Evolutionary conservation across 192 early-diverging fungal genomes (phyloP), one percentile per base, ranked within the genome.

Genomic region (Geranomyces variabilis): DNA sequence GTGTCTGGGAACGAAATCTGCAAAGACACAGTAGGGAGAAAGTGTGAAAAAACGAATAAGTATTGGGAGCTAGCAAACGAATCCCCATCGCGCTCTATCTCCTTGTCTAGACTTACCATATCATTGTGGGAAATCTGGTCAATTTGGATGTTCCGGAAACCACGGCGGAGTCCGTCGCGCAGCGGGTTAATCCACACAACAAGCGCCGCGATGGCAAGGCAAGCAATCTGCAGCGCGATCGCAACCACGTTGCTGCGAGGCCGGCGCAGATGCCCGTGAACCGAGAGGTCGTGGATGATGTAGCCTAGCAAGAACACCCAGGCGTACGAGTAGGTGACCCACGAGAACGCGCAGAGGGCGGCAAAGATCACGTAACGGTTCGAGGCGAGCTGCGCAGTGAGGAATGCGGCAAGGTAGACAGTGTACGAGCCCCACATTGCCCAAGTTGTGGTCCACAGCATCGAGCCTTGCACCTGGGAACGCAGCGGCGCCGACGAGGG

Each of bases 261-360:
- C n/a, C 63, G 63, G 21, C n/a, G 41, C 4, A 64, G 28, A 21
- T 64, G 63, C 1, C 41, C 63, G 43, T 64, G 63, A 4, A 45
- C 63, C n/a, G 33, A 3, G 12, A 64, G n/a, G 44, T 64, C 63
- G 63, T 45, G 43, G n/a, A 64, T 41, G 41, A 64, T n/a, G 43
- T 64, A 64, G 3, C 63, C 63, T 6, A 64, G 63, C 15, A 64
- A n/a, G 63, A 64, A 64, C 34, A 64, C 63, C 63, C 63, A 64
- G 9, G 15, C 41, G 14, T 19, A 64, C 3, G 41, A 45, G 43
- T 45, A 64, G 19, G 63, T 64, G 34, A 46, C 63, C 63, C 63
- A 64, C 5, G 63, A 64, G 63, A 64, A 64, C 4, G 41, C 63
- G 34, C 8, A 3, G 41, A 64, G 63, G 41, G 41, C 41, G 22